Conservation (phyloP, 495 filamentous ascomycete species). For the Entonaema liquescens region DNA sequence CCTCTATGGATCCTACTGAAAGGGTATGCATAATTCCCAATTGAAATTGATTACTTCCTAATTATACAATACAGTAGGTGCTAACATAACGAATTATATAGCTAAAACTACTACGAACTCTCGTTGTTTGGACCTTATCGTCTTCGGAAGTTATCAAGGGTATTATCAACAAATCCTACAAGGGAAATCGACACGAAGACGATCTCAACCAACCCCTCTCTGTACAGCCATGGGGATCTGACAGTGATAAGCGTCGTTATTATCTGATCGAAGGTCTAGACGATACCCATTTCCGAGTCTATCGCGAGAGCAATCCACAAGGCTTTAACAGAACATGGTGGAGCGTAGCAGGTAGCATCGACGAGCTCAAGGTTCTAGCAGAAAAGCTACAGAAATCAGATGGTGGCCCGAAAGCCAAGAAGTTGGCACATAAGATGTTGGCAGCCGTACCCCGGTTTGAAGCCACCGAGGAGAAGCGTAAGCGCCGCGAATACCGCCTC, state of each 20-base stretch:
- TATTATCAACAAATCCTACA: constrained; percentile 88
- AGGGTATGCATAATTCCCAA: constrained; percentile 68
- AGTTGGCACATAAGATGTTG: constrained; percentile 78
- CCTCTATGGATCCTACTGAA: constrained; percentile 78
- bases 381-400: constrained; percentile 78
- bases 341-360: constrained; percentile 88
- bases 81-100: constrained; percentile 47
- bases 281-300: constrained; percentile 93
- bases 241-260: constrained; percentile 89
- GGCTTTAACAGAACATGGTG: constrained; percentile 85
- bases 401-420: constrained; percentile 77
- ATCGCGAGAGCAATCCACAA: constrained; percentile 88
- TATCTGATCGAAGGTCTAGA: constrained; percentile 94
- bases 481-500: constrained; percentile 88
- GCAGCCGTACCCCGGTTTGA: constrained; percentile 92
- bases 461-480: constrained; percentile 94
- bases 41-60: not conserved
- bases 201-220: constrained; percentile 93
- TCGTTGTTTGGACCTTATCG: constrained; percentile 89
- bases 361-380: constrained; percentile 79
- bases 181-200: constrained; percentile 86
- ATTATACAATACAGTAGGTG: not conserved
- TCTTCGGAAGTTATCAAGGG: constrained; percentile 84
- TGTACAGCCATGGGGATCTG: constrained; percentile 92
- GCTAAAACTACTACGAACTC: constrained; percentile 81